Evolutionary conservation across 768 basidiomycete genomes (phyloP).

Genomic region (Psilocybe azurescens): DNA sequence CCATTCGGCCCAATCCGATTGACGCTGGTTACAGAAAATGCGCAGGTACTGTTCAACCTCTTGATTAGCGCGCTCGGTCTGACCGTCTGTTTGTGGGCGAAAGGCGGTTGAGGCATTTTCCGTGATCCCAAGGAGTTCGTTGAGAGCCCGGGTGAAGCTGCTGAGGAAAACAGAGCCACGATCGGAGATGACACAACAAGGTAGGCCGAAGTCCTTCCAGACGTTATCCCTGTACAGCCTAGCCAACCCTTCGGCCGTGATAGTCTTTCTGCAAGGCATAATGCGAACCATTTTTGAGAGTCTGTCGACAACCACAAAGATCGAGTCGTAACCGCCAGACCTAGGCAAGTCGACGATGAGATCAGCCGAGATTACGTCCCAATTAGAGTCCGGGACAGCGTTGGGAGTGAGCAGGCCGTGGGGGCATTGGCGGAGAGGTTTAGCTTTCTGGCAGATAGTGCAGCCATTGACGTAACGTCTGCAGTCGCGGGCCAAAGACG

Average conservation of each 20-base stretch:
- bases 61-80: constrained; percentile 37
- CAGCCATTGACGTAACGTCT: constrained; percentile 31
- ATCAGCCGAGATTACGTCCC: constrained; percentile 34
- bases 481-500: no score
- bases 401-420: constrained; percentile 25
- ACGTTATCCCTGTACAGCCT: constrained; percentile 3
- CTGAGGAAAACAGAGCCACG: no score
- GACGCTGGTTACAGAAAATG: constrained; percentile 30
- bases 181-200: no score
- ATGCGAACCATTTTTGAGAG: constrained; percentile 20
- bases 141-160: constrained; percentile 25
- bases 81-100: no score
- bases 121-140: constrained; percentile 35
- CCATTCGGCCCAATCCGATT: constrained; percentile 10
- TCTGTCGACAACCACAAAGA: constrained; percentile 37
- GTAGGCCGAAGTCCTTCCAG: no score
- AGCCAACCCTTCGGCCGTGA: constrained; percentile 26
- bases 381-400: constrained; percentile 25
- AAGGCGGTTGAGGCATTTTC: constrained; percentile 17
- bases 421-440: constrained; percentile 33
- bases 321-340: constrained; percentile 33
- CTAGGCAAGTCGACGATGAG: constrained; percentile 26
- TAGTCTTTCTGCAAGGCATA: constrained; percentile 4
- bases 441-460: constrained; percentile 34
- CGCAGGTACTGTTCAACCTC: constrained; percentile 34